Base-by-base conservation (phyloP, 192 early-diverging fungal species). In the Geranomyces variabilis region DNA sequence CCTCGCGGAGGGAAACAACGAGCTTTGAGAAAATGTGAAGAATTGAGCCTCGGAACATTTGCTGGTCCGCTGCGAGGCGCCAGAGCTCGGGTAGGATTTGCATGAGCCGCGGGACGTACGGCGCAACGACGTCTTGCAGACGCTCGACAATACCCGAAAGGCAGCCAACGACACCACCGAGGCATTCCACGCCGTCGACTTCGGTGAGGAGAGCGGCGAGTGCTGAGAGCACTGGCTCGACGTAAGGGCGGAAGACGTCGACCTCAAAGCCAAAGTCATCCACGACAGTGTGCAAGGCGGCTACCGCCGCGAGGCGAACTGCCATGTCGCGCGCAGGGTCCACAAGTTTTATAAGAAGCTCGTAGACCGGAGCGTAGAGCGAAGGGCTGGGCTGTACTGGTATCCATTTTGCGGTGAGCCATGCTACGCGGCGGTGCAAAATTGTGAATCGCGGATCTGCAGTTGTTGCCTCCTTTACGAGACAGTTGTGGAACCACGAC, bases 211-310 rank as follows among this genome's bases (percentile, higher is more conserved):
- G 58, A 1, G 66, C 56, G 4, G 85, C 81, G n/a, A 93, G 76
- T 22, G 82, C 57, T 26, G 81, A 67, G 36, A 96, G 80, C 34
- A 84, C 77, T 9, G 67, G 80, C 33, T 87, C 86, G 43, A 93
- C 67, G 74, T 85, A 94, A 1, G 90, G 88, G 28, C 77, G 65
- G 66, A 95, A 94, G 26, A 79, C 76, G 0, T 76, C 75, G 8
- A 88, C 70, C 28, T 92, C 91, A 81, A 96, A 96, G 64, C 94
- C 93, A 92, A 92, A 93, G 68, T 96, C 93, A 61, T 94, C 93
- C 29, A 97, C 80, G 43, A 90, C 88, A 30, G 66, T 70, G 48
- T 81, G 69, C 3, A 96, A 74, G 36, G 87, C 87, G 7, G 85
- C 75, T 15, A 90, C 84, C 14, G 94, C 88, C 15, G 91, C 87